Base-by-base conservation (phyloP, 2,329 filamentous ascomycete genomes). In the Monilinia aucupariae region DNA sequence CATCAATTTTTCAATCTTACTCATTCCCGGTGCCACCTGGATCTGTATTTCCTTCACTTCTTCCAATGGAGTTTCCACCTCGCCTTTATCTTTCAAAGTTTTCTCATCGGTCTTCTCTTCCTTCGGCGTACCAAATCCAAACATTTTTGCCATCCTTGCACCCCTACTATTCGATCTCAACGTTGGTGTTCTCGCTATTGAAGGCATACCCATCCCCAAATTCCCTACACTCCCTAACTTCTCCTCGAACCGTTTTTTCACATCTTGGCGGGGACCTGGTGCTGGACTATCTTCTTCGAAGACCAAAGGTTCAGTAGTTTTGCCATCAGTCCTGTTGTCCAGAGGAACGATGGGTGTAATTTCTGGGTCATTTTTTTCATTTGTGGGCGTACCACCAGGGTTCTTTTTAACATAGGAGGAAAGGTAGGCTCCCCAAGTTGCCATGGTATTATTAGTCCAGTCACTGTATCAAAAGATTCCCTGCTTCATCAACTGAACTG, bases 341-440 rank as follows among this genome's bases (percentile, higher is more conserved):
- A 45, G 39, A 17, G 53, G 25, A 20, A 34, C 20, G 12, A 32
- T 50, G 3, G 60, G 13, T 17, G 10, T 51, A 5, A 59, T 43
- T 39, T 4, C 25, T 39, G 37, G 9, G 13, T 43, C 25, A 50
- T 39, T 59, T 13, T 59, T 54, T 43, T 30, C 47, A 12, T 63
- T 51, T 50, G 63, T 9, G 41, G 25, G 5, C 1, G 56, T 32
- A 13, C 5, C 37, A 7, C 53, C 65, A 12, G 65, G 45, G 25
- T 58, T 60, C 51, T 65, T 66, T 62, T 67, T 68, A n/a, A 67
- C 65, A 59, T 65, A 67, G 7, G 63, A 66, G 22, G 53, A 37
- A 25, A 69, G 67, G 52, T 69, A 69, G 22, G 65, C 34, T 17
- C 67, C 67, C 67, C 67, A 69, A 32, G 67, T 68, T 49, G 67